Evolutionary conservation across 116 monocot species (phyloP), one percentile per base, ranked within the genome.

Genomic region (Iris pallida): DNA sequence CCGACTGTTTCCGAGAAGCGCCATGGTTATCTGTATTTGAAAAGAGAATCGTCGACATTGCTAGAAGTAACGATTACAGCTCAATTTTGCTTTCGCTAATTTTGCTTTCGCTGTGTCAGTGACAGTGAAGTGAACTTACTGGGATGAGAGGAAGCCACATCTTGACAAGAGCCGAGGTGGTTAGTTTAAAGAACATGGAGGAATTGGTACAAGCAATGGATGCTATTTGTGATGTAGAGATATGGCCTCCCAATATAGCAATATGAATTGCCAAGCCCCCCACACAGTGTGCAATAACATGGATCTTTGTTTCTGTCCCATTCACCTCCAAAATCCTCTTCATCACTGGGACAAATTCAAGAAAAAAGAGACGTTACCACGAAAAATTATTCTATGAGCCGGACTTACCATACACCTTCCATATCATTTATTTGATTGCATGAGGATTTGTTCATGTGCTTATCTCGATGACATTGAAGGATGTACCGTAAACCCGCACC

Each of bases 211-310:
- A 80, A 51, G 75, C 75, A 41, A 80, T 65, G 61, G 80, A 75
- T 57, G 74, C 59, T 59, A 75, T 80, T 8, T 71, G 64, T 5
- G 56, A 20, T 66, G 80, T 75, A 71, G 75, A 75, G 51, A 80
- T 30, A 61, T 80, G 66, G 12, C 80, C 80, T 73, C 75, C 80
- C 51, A 80, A 47, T 14, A 75, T 56, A 40, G 80, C 74, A 45
- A 80, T 74, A 30, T 80, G 80, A 41, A 80, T 74, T 55, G 74
- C 63, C 45, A 80, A 70, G n/a, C 80, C 80, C 43, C 80, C 80
- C 10, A 56, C 75, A 75, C 75, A 80, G 45, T 80, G 75, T 30
- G 75, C 80, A 75, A 80, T 75, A 46, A 75, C 80, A 71, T 80
- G 80, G 41, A 75, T 64, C 59, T 70, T 75, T 47, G 63, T 44